phyloP scores from a whole-genome alignment of 2,329 filamentous ascomycete genomes.

The Lachnellula suecica region DNA sequence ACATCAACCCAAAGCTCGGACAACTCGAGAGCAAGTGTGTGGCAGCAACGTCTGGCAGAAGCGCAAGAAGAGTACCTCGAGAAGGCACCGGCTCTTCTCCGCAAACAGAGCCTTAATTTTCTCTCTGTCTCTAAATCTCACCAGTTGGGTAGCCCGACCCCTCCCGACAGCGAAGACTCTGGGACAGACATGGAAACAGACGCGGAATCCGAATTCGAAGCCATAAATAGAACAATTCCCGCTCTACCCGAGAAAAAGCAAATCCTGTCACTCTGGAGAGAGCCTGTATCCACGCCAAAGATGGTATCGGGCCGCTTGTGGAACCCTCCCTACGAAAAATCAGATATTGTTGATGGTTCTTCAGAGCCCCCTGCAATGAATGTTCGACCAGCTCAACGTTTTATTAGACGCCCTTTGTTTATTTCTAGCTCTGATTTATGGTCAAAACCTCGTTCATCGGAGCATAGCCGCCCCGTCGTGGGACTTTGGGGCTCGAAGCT shows the following conservation, averaged over 20 bases:
- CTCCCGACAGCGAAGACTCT: conserved; percentile 50
- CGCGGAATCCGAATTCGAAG: conserved; percentile 19
- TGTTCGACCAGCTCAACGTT: conserved; percentile 27
- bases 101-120: conserved; percentile 40
- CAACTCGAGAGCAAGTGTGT: conserved; percentile 36
- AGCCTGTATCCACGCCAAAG: conserved; percentile 9
- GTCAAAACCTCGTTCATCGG: conserved; percentile 23
- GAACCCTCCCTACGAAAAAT: conserved; percentile 20
- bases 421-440: conserved; percentile 30
- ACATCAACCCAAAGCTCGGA: conserved; percentile 34
- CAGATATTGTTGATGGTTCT: conserved; percentile 1
- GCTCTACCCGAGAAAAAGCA: background rate
- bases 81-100: conserved; percentile 38
- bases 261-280: conserved; percentile 25
- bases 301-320: conserved; percentile 24
- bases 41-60: conserved; percentile 46
- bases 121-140: conserved; percentile 37
- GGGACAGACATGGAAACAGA: conserved; percentile 31
- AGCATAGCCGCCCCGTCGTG: conserved; percentile 15
- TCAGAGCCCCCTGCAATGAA: conserved; percentile 28
- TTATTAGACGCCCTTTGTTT: conserved; percentile 8
- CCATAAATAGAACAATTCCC: conserved; percentile 6
- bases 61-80: conserved; percentile 46
- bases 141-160: conserved; percentile 51
- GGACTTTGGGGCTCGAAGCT: conserved; percentile 31